These are phyloP conservation scores for Hyphopichia homilentoma DNA, from an alignment of 805 yeast genomes.

Conservation along the genomic window DNA sequence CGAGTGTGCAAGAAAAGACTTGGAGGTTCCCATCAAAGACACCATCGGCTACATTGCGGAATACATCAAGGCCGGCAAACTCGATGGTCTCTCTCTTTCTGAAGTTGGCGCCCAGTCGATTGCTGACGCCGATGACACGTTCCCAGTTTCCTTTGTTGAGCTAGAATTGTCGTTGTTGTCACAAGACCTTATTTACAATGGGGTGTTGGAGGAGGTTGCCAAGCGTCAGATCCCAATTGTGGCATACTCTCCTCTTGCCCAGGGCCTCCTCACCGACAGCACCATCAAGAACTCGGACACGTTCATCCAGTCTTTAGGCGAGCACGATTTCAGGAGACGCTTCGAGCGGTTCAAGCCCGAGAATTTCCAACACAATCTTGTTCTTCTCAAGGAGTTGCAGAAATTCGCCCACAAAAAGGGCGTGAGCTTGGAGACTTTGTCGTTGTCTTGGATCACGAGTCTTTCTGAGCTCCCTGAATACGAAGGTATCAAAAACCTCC, in stretches of 20 bases:
- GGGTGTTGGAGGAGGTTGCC: conserved; percentile 56
- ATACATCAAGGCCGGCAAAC: conserved; percentile 56
- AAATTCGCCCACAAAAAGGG: conserved; percentile 45
- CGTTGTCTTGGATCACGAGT: conserved; percentile 47
- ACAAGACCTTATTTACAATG: conserved; percentile 58
- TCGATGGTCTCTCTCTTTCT: conserved; percentile 70
- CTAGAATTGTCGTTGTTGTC: conserved; percentile 72
- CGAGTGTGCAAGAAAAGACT: conserved; percentile 72
- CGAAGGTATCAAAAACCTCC: conserved; percentile 38
- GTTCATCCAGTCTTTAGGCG: conserved; percentile 43
- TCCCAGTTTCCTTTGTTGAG: conserved; percentile 67
- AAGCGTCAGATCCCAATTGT: conserved; percentile 61
- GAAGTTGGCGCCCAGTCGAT: conserved; percentile 68
- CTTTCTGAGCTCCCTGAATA: conserved; percentile 60
- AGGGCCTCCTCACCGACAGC: conserved; percentile 72
- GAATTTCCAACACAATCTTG: conserved; percentile 50
- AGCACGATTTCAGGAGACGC: conserved; percentile 49
- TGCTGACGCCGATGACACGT: conserved; percentile 50
- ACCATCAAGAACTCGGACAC: conserved; percentile 35
- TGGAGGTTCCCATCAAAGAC: conserved; percentile 52
- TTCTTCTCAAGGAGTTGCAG: conserved; percentile 46
- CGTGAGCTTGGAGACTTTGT: conserved; percentile 54
- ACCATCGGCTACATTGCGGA: conserved; percentile 54
- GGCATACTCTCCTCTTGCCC: conserved; percentile 80
- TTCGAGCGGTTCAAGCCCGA: conserved; percentile 61